These are phyloP conservation scores for Suillus lakei DNA, from an alignment of 768 basidiomycete genomes.

Conservation along the genomic window DNA sequence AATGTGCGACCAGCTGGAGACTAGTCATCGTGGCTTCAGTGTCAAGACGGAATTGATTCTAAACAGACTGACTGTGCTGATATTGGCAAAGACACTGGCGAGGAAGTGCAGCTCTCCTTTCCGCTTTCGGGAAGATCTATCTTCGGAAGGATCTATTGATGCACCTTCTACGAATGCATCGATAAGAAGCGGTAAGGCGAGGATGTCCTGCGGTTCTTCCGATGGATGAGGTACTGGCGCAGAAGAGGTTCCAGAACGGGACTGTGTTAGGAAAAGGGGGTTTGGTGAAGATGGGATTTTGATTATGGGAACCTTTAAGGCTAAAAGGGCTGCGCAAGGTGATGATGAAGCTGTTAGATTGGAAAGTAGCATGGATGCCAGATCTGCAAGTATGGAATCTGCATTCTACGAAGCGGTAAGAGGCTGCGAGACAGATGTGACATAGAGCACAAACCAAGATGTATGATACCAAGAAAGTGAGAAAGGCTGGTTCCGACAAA, in stretches of 20 bases:
- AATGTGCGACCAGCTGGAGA: slow-evolving; percentile 77
- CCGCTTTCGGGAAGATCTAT: slow-evolving; percentile 52
- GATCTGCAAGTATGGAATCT: slow-evolving; percentile 88
- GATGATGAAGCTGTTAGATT: slow-evolving; percentile 82
- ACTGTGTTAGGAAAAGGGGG: slow-evolving; percentile 73
- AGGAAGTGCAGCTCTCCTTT: slow-evolving; percentile 91
- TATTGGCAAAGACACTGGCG: slow-evolving; percentile 92
- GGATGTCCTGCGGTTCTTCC: slow-evolving; percentile 54
- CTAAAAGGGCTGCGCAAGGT: slow-evolving; percentile 66
- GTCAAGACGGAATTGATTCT: not conserved
- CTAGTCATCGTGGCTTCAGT: slow-evolving; percentile 44
- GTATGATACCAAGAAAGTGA: slow-evolving; percentile 86
- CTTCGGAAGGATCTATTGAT: slow-evolving; percentile 51
- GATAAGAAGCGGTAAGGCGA: slow-evolving; percentile 80
- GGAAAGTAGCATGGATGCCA: slow-evolving; percentile 97
- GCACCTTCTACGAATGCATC: slow-evolving; percentile 88
- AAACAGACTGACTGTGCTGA: slow-evolving; percentile 66
- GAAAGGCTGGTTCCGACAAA: slow-evolving; percentile 73
- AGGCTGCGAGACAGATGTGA: slow-evolving; percentile 10
- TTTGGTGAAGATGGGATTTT: slow-evolving; percentile 45
- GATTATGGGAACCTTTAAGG: slow-evolving; percentile 69
- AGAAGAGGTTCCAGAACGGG: slow-evolving; percentile 79
- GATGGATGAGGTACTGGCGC: slow-evolving; percentile 74
- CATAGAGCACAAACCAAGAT: slow-evolving; percentile 63
- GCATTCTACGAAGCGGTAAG: slow-evolving; percentile 63